Base-by-base conservation (phyloP, 495 filamentous ascomycete genomes). In the Tuber borchii region DNA sequence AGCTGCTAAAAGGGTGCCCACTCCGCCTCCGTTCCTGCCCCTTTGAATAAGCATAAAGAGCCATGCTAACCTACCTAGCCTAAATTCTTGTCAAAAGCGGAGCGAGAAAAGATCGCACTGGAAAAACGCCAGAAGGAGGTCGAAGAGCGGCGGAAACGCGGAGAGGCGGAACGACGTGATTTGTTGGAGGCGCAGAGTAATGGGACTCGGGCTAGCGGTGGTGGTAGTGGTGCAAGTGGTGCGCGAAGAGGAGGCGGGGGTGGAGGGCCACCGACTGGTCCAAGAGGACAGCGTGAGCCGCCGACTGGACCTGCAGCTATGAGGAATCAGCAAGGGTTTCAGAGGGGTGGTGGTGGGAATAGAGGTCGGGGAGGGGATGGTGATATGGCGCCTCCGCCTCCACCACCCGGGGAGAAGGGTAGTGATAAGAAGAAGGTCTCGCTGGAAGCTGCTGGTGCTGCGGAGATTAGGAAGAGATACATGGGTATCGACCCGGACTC, bases 401-500 rank as follows among this genome's bases (percentile, higher is more conserved):
- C 82, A 44, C 83, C 82, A 4, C 31, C 83, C 16, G 81, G 74
- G 72, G 56, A 70, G 48, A 78, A 76, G 73, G 81, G 77, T 75
- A 80, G 83, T 80, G 87, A 88, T 65, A 91, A 92, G 80, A 87
- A 89, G 74, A 84, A 86, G 20, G 84, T 84, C 31, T 86, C 90
- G 37, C 87, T 88, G 71, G 93, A 94, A 75, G 91, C 93, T 71
- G 88, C 90, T 19, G 92, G 95, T 84, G 91, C 92, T 39, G 89
- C 90, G 26, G 86, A 96, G 76, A 90, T 94, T 70, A 88, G 92
- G 74, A 90, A 93, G 70, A 87, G 92, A 71, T 99, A 99, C 81
- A 97, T 99, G 93, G 95, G 95, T 10, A 90, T 92, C 17, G 93
- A 97, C 71, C 89, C 92, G 76, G 93, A 93, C 76, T 90, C 90